phyloP scores from a whole-genome alignment of 2,329 filamentous ascomycete genomes.

The Falciphora oryzae region DNA sequence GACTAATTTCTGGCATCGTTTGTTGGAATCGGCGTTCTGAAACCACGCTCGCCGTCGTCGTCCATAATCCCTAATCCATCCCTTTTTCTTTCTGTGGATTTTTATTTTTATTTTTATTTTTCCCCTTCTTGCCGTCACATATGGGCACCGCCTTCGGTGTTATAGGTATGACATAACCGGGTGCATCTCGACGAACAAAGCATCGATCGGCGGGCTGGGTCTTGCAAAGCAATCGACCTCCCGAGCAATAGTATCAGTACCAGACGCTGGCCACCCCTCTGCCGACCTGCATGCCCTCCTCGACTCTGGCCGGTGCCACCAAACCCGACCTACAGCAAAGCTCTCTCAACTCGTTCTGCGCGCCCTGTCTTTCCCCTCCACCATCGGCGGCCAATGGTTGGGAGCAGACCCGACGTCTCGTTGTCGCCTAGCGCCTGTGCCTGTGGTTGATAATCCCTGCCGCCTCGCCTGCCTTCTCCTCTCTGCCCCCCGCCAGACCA shows the following conservation, averaged over 20 bases:
- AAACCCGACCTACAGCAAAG: no score
- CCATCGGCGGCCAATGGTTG: background rate
- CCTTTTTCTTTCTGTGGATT: background rate
- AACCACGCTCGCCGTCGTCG: no score
- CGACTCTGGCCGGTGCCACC: no score
- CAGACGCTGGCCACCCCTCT: background rate
- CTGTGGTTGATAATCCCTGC: background rate
- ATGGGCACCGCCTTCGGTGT: background rate
- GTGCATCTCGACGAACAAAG: background rate
- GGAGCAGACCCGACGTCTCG: background rate
- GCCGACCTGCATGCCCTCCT: no score
- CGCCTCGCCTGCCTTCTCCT: background rate
- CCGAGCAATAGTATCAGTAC: background rate
- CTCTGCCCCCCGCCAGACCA: background rate
- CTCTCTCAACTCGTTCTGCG: no score
- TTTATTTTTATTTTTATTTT: background rate
- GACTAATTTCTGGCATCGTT: background rate
- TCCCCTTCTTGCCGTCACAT: background rate
- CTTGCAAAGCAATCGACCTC: background rate
- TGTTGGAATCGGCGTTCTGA: background rate
- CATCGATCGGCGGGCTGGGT: background rate
- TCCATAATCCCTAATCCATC: no score
- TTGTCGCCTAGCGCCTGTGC: background rate
- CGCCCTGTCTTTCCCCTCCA: background rate
- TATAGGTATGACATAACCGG: background rate